Conservation (phyloP, 352 stramenopile genomes). For the Albugo laibachii region DNA sequence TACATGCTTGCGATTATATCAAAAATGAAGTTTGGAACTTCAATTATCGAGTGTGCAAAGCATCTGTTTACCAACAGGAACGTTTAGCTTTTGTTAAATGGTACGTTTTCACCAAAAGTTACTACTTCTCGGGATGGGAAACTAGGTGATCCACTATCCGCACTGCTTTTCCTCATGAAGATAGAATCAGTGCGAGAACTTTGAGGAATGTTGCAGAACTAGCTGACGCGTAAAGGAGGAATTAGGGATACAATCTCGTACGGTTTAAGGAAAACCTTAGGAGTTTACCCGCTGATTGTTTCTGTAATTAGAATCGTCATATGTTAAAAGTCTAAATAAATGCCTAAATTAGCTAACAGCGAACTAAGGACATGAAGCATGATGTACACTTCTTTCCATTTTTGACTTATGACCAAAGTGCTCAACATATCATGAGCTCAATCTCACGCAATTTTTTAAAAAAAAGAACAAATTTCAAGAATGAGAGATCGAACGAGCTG, state of each 20-base stretch:
- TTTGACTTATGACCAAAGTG: too few species aligned
- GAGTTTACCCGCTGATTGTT: too few species aligned
- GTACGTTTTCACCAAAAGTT: conserved; percentile 4
- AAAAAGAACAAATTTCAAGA: too few species aligned
- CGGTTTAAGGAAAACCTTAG: neutral
- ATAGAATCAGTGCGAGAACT: conserved; percentile 2
- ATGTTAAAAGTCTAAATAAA: too few species aligned
- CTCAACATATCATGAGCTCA: too few species aligned
- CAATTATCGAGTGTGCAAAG: conserved; percentile 3
- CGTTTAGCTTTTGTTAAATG: conserved; percentile 6
- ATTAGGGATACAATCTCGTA: neutral
- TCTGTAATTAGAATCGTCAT: too few species aligned
- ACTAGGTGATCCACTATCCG: conserved; percentile 6
- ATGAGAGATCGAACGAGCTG: conserved; percentile 1
- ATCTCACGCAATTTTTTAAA: too few species aligned
- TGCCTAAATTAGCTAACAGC: too few species aligned
- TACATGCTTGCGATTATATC: conserved; percentile 7
- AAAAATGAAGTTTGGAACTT: conserved; percentile 5
- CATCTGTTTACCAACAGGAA: conserved; percentile 3
- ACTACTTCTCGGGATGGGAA: conserved; percentile 4
- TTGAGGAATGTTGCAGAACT: too few species aligned
- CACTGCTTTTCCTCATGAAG: conserved; percentile 4
- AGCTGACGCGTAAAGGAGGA: conserved; percentile 1
- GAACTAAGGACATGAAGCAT: too few species aligned
- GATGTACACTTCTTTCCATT: conserved; percentile 4